Conservation (phyloP, 2,329 filamentous ascomycete species). For the Fusarium sarcochroum region DNA sequence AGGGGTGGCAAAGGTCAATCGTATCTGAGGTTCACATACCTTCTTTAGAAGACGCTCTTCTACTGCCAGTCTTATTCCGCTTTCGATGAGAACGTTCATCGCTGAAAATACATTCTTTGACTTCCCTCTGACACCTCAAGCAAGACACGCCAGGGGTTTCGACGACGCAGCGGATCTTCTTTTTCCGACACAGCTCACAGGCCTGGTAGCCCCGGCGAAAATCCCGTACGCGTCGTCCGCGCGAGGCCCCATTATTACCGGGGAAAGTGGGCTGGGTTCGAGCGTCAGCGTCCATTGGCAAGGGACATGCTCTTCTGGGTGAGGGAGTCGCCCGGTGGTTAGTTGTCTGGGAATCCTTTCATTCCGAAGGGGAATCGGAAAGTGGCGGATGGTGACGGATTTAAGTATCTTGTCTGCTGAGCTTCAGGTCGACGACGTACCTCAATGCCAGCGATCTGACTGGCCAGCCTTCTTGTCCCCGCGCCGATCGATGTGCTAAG, state of each 20-base stretch:
- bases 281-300: slow-evolving; percentile 1
- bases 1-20: background rate
- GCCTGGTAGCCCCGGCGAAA: slow-evolving; percentile 37
- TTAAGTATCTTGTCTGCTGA: background rate
- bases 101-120: slow-evolving; percentile 27
- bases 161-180: slow-evolving; percentile 34
- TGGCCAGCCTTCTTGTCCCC: too few species aligned
- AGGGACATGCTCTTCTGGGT: background rate
- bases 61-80: background rate
- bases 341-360: background rate
- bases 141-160: slow-evolving; percentile 21
- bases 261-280: background rate
- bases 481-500: too few species aligned
- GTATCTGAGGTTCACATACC: background rate
- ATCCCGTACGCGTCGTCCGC: slow-evolving; percentile 24
- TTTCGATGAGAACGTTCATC: slow-evolving; percentile 18
- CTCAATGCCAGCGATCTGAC: too few species aligned
- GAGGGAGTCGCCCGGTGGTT: background rate
- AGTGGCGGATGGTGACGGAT: slow-evolving; percentile 11
- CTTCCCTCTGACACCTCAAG: slow-evolving; percentile 30
- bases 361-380: background rate
- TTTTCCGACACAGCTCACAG: slow-evolving; percentile 35
- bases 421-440: background rate
- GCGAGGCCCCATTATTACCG: background rate
- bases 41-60: background rate